Evolutionary conservation across 106 monocot genomes (phyloP).

Genomic region (Allium fistulosum): DNA sequence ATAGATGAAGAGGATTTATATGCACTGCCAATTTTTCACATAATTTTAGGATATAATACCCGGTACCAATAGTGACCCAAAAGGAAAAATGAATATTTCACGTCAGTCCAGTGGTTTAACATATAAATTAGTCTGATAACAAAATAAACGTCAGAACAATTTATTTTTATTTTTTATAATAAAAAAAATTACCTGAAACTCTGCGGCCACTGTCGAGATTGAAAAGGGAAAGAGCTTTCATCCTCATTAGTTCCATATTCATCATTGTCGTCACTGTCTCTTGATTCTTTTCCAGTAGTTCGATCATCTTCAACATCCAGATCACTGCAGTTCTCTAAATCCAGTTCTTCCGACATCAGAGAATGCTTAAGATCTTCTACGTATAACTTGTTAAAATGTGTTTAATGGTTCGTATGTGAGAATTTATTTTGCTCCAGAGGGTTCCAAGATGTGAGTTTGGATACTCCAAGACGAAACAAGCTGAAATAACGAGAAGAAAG

Average conservation of each 20-base stretch:
- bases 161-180: background rate
- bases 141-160: background rate
- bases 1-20: too few relatives aligned
- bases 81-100: too few relatives aligned
- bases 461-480: too few relatives aligned
- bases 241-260: background rate
- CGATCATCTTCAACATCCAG: background rate
- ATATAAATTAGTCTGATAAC: background rate
- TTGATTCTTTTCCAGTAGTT: background rate
- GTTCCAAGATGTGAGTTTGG: background rate
- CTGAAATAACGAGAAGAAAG: too few relatives aligned
- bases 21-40: too few relatives aligned
- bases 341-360: background rate
- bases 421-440: background rate
- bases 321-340: background rate
- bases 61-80: too few relatives aligned
- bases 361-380: background rate
- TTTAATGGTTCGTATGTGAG: background rate
- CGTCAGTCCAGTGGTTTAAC: background rate
- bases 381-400: too few relatives aligned
- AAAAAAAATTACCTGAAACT: background rate
- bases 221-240: background rate
- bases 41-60: too few relatives aligned
- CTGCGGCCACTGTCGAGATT: background rate
- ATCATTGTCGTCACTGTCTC: background rate